phyloP scores from a whole-genome alignment of 202 grass and related monocot species.

The Elaeis oleifera region DNA sequence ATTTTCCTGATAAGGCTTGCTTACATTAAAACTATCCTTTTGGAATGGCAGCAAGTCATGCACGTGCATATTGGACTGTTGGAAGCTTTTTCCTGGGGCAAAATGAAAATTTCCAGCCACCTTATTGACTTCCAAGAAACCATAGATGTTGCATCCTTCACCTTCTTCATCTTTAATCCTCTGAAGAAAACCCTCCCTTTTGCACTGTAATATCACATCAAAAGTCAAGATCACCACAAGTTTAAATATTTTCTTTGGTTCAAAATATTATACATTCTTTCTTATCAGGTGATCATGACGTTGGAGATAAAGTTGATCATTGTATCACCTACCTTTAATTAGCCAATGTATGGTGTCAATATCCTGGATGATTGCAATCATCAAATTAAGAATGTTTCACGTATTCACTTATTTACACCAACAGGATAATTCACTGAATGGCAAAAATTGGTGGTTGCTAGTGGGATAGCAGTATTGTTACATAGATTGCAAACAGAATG shows the following conservation, averaged over 20 bases:
- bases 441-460: no score
- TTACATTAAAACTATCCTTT: constrained; percentile 99
- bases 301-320: no score
- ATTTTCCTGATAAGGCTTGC: constrained; percentile 2
- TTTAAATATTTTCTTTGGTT: not conserved
- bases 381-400: no score
- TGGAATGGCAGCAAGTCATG: constrained; percentile 90
- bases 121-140: constrained; percentile 85
- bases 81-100: constrained; percentile 97
- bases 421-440: no score
- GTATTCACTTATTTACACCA: no score
- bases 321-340: no score
- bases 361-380: no score
- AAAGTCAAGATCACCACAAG: not conserved
- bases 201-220: constrained; percentile 51
- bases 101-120: constrained; percentile 99
- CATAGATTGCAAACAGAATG: no score
- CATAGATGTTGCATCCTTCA: constrained; percentile 98
- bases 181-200: constrained; percentile 94
- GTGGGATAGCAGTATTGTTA: no score
- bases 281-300: no score
- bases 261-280: not conserved
- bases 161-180: constrained; percentile 95
- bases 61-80: constrained; percentile 88
- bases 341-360: no score